Evolutionary conservation across 148 eudicot species (phyloP).

Genomic region (Rhododendron simsii): DNA sequence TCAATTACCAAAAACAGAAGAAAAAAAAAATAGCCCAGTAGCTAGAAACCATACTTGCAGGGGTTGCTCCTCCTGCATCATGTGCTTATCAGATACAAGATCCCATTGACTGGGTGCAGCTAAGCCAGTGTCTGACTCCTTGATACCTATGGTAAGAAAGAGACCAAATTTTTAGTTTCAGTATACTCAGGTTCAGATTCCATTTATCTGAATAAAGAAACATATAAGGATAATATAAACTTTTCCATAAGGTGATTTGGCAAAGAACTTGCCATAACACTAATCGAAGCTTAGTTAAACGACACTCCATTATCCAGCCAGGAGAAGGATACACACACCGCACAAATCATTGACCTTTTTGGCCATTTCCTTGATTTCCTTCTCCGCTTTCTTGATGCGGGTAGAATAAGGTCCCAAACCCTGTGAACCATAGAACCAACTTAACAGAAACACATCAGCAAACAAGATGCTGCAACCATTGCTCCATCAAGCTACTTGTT

Average conservation of each 20-base stretch:
- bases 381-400: constrained; percentile 66
- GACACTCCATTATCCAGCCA: not conserved
- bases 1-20: not conserved
- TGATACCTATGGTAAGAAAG: constrained; percentile 50
- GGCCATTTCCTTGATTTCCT: constrained; percentile 83
- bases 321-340: constrained; percentile 40
- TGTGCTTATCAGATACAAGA: constrained; percentile 94
- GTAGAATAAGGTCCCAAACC: constrained; percentile 91
- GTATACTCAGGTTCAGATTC: not conserved
- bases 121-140: constrained; percentile 96
- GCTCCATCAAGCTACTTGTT: not conserved
- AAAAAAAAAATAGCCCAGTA: not conserved
- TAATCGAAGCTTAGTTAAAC: not conserved
- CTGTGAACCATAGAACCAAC: constrained; percentile 21
- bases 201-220: not conserved
- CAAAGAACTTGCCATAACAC: not conserved
- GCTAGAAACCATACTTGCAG: constrained; percentile 60
- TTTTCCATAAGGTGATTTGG: not conserved
- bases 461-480: not conserved
- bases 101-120: constrained; percentile 99
- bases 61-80: constrained; percentile 99
- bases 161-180: constrained; percentile 2
- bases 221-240: not conserved
- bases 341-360: constrained; percentile 84
- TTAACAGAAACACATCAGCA: not conserved